Percentiles rank a stretch among this genome's conserved stretches.
Evolutionary conservation across 2,329 filamentous ascomycete species (phyloP).

Genomic region (Dothiorella sarmentorum): DNA sequence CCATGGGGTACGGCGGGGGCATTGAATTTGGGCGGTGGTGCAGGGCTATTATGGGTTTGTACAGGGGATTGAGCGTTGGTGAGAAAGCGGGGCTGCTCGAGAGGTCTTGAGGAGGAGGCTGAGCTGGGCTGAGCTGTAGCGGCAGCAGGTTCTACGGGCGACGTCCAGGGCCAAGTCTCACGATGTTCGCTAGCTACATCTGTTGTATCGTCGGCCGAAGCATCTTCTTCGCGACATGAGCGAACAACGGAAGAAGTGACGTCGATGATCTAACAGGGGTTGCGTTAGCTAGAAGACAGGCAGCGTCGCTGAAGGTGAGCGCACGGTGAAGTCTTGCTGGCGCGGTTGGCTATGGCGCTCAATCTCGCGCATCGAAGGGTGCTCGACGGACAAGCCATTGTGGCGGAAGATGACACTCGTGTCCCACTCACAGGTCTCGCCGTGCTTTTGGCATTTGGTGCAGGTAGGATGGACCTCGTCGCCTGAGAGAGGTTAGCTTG

Average conservation of each 20-base stretch:
- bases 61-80: background rate
- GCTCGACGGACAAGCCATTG: slow-evolving; percentile 12
- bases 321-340: slow-evolving; percentile 14
- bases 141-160: background rate
- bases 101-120: background rate
- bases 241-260: slow-evolving; percentile 13
- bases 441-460: slow-evolving; percentile 21
- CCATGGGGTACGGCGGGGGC: background rate
- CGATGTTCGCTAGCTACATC: background rate
- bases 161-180: background rate
- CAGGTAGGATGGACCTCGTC: slow-evolving; percentile 24
- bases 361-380: slow-evolving; percentile 19
- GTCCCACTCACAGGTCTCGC: slow-evolving; percentile 23
- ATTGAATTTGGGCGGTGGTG: background rate
- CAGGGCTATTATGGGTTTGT: background rate
- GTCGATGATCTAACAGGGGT: slow-evolving; percentile 8
- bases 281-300: background rate
- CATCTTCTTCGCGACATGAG: slow-evolving; percentile 8
- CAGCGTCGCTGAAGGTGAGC: background rate
- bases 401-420: slow-evolving; percentile 24
- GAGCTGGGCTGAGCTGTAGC: background rate
- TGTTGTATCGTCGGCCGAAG: background rate
- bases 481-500: background rate
- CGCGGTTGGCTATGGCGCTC: slow-evolving; percentile 16
- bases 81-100: background rate